These are phyloP conservation scores for Hevea brasiliensis DNA, from an alignment of 345 rosid species.

Conservation along the genomic window DNA sequence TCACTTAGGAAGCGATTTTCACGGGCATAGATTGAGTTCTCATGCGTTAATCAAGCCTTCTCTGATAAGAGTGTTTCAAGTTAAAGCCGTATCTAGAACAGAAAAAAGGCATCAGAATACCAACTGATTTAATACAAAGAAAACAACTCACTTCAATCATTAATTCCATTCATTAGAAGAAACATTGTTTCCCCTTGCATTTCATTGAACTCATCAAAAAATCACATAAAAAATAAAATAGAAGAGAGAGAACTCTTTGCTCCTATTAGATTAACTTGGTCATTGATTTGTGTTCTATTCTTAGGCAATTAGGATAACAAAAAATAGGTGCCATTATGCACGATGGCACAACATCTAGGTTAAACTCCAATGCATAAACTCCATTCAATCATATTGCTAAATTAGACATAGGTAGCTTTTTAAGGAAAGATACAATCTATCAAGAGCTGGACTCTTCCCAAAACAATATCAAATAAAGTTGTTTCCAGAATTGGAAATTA, in stretches of 20 bases:
- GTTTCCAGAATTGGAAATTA: not conserved
- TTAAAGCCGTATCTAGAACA: constrained; percentile 32
- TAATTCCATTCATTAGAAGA: not conserved
- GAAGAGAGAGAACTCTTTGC: not conserved
- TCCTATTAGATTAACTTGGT: not conserved
- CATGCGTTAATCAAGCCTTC: constrained; percentile 37
- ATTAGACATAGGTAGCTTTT: not conserved
- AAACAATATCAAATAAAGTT: not conserved
- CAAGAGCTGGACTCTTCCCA: not conserved
- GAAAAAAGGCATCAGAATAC: constrained; percentile 9
- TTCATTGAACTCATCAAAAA: not conserved
- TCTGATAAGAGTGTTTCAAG: constrained; percentile 37
- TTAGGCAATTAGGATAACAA: not conserved
- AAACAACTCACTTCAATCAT: constrained; percentile 3
- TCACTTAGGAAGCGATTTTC: constrained; percentile 39
- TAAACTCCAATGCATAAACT: not conserved
- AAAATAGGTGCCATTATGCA: not conserved
- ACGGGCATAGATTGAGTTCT: constrained; percentile 35
- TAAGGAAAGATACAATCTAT: not conserved
- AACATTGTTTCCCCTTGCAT: not conserved
- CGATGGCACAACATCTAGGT: not conserved
- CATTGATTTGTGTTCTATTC: not conserved
- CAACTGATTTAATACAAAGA: not conserved
- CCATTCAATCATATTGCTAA: not conserved
- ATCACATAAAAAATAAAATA: not conserved